A percentile compares a stretch with the other conserved stretches of the same genome.
Conservation (phyloP, 176 grass and related monocot genomes). For the Triticum dicoccoides region DNA sequence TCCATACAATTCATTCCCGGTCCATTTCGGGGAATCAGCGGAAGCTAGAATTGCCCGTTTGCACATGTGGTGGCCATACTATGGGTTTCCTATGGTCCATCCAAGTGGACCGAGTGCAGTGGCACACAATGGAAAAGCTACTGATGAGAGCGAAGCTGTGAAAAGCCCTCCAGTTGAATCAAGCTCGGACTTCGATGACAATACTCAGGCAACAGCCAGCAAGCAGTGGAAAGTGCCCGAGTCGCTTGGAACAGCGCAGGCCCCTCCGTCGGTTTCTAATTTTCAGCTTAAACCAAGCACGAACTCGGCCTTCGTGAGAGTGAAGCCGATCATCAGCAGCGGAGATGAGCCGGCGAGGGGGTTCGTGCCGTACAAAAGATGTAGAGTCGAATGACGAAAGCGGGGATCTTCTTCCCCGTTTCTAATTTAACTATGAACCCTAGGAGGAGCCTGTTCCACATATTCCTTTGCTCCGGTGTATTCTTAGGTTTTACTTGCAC, state of each 20-base stretch:
- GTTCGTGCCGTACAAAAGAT: slow-evolving; percentile 58
- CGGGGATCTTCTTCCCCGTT: not conserved
- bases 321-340: slow-evolving; percentile 32
- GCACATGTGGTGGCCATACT: slow-evolving; percentile 38
- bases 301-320: slow-evolving; percentile 52
- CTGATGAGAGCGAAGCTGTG: not conserved
- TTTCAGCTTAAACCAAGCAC: slow-evolving; percentile 45
- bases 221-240: not conserved
- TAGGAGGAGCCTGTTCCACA: slow-evolving; percentile 11
- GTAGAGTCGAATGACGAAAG: slow-evolving; percentile 32
- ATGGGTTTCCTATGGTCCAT: slow-evolving; percentile 23
- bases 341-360: slow-evolving; percentile 31
- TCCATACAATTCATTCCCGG: slow-evolving; percentile 19
- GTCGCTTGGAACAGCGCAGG: not conserved
- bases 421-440: slow-evolving; percentile 43
- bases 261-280: not conserved
- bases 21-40: not conserved
- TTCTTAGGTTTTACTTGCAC: not conserved
- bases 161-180: slow-evolving; percentile 21
- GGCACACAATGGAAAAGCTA: not conserved
- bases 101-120: not conserved
- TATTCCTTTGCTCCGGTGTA: not conserved
- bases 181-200: slow-evolving; percentile 6
- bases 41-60: slow-evolving; percentile 28
- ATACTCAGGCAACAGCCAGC: not conserved